phyloP scores from a whole-genome alignment of 768 basidiomycete species.

The Tephrocybe sp. region DNA sequence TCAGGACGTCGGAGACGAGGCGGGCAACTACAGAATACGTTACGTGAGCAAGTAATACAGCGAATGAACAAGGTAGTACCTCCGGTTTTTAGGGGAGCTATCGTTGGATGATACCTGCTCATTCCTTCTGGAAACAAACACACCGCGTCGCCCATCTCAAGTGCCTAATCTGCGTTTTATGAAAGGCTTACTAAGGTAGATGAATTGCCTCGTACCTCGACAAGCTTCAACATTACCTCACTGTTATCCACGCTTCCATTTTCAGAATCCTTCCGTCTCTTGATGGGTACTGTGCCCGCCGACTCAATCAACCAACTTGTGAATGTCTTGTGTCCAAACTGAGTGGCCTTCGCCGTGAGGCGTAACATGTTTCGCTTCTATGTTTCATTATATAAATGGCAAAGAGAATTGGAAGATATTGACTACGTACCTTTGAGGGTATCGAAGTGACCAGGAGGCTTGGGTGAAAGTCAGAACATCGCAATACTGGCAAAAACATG shows the following conservation, averaged over 20 bases:
- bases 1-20: conserved; percentile 75
- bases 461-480: not conserved
- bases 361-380: conserved; percentile 80
- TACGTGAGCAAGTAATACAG: not conserved
- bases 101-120: conserved; percentile 83
- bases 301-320: conserved; percentile 91
- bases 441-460: conserved; percentile 77
- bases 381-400: not conserved
- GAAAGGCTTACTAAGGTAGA: not conserved
- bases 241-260: conserved; percentile 64
- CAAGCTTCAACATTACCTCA: conserved; percentile 64
- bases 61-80: conserved; percentile 39
- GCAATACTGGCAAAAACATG: not conserved
- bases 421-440: conserved; percentile 54
- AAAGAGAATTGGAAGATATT: conserved; percentile 1
- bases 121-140: conserved; percentile 88
- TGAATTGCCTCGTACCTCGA: conserved; percentile 48
- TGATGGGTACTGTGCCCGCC: conserved; percentile 83
- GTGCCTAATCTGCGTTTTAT: conserved; percentile 45
- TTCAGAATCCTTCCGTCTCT: conserved; percentile 68
- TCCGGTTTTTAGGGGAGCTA: conserved; percentile 87
- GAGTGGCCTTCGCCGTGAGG: conserved; percentile 85
- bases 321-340: conserved; percentile 81
- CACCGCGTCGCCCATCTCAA: conserved; percentile 75
- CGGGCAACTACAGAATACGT: conserved; percentile 64